phyloP scores from a whole-genome alignment of 2,329 filamentous ascomycete species.

The Colletotrichum trifolii region DNA sequence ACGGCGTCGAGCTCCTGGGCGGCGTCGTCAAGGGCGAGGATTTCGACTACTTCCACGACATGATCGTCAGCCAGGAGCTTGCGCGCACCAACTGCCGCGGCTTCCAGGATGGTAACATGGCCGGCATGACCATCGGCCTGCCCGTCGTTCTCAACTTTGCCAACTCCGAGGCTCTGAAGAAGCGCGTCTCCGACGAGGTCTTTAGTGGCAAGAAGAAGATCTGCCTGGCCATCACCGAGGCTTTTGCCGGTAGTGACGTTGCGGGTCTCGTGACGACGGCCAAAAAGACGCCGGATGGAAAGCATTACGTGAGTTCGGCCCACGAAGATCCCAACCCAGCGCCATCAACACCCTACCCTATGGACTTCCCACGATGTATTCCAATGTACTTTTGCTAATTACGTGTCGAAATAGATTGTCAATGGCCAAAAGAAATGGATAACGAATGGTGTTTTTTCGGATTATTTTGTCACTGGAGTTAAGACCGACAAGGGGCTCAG shows the following conservation, averaged over 20 bases:
- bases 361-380: no score
- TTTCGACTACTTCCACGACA: slow-evolving; percentile 89
- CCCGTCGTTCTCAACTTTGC: slow-evolving; percentile 85
- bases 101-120: slow-evolving; percentile 89
- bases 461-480: slow-evolving; percentile 87
- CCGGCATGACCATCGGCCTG: slow-evolving; percentile 85
- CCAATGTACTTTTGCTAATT: neutral
- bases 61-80: slow-evolving; percentile 81
- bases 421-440: slow-evolving; percentile 89
- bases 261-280: slow-evolving; percentile 83
- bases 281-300: slow-evolving; percentile 78
- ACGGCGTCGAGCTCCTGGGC: slow-evolving; percentile 74
- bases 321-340: slow-evolving; percentile 41
- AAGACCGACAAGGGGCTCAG: slow-evolving; percentile 83
- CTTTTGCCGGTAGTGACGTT: slow-evolving; percentile 87
- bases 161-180: slow-evolving; percentile 73
- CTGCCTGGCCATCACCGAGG: slow-evolving; percentile 88
- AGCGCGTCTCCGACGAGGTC: slow-evolving; percentile 76
- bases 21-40: slow-evolving; percentile 81
- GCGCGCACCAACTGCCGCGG: slow-evolving; percentile 77
- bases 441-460: slow-evolving; percentile 81
- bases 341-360: slow-evolving; percentile 19
- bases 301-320: slow-evolving; percentile 70
- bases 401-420: slow-evolving; percentile 55
- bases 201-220: slow-evolving; percentile 88